Evolutionary conservation across 192 early-diverging fungal genomes (phyloP).

Genomic region (Spizellomyces punctatus): DNA sequence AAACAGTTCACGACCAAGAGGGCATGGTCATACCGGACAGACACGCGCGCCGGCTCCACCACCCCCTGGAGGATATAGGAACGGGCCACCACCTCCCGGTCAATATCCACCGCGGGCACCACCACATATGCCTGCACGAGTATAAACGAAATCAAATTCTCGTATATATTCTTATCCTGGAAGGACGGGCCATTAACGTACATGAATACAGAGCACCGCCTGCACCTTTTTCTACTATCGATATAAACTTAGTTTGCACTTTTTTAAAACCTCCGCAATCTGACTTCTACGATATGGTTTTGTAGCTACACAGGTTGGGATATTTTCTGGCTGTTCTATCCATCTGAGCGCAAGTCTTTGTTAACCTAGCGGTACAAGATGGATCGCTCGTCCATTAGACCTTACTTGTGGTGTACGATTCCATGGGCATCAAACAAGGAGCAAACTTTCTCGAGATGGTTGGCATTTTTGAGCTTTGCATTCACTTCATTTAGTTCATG

Average conservation of each 20-base stretch:
- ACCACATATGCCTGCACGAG: too few relatives aligned
- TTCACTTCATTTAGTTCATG: too few relatives aligned
- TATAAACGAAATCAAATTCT: too few relatives aligned
- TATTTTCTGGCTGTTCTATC: conserved; percentile 28
- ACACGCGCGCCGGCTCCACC: conserved; percentile 11
- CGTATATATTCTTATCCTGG: too few relatives aligned
- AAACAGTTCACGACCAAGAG: neutral
- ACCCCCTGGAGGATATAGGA: neutral
- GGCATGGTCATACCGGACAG: neutral
- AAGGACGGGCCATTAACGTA: too few relatives aligned
- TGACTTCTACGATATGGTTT: conserved; percentile 20
- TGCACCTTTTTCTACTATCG: neutral
- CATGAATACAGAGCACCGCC: too few relatives aligned
- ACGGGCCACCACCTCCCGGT: conserved; percentile 7
- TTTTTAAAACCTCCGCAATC: conserved; percentile 7
- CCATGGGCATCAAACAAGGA: neutral
- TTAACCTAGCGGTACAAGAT: too few relatives aligned
- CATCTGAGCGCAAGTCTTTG: neutral
- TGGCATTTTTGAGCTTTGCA: conserved; percentile 7
- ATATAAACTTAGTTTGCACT: conserved; percentile 25
- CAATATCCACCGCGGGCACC: conserved; percentile 7
- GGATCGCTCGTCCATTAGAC: neutral
- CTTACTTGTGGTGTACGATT: conserved; percentile 5
- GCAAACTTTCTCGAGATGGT: conserved; percentile 1
- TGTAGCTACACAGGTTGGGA: conserved; percentile 29